Base-by-base conservation (phyloP, 495 filamentous ascomycete genomes). In the Trichoderma virens region DNA sequence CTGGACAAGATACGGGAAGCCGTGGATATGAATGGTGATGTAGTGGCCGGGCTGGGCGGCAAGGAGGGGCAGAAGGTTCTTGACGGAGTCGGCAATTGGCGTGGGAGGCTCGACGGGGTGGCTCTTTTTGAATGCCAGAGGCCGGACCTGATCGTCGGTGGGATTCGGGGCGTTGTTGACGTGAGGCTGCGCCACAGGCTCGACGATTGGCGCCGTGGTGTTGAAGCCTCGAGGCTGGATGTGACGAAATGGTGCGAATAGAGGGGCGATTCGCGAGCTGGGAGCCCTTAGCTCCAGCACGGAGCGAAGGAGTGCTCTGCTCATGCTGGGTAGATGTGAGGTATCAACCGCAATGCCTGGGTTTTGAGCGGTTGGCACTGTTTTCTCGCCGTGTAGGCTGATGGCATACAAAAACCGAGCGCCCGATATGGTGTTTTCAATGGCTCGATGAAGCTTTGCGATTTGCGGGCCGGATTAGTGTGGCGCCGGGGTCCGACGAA, bases 1-100 rank as follows among this genome's bases (percentile, higher is more conserved):
- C 0, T 92, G 98, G 66, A 98, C 83, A 5, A 98, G 91, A 83
- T 96, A 98, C 20, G 92, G 91, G 23, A 82, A 82, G 4, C 85
- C 88, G 79, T 98, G 91, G 70, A 98, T 86, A 76, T 94, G 90
- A 11, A 89, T 82, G 30, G 87, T 89, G 65, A 94, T 85, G 82
- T 95, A 98, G 83, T 96, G 91, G 0, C 85, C 80, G 9, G 85
- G 81, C 75, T 98, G 94, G 43, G 87, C 79, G 65, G 81, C 80
- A 43, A 98, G 86, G 65, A 91, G 80, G 3, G 93, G 90, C 61
- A 96, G 88, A 38, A 90, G 82, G 43, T 83, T 72, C 62, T 83
- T 80, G 65, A 93, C 80, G 7, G 85, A 85, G 41, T 80, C 71
- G 63, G 78, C 78, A 28, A 62, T 62, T 16, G 61, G 61, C 16